These are phyloP conservation scores for Stentor roeselii DNA, from an alignment of 73 alveolate genomes.

Conservation along the genomic window DNA sequence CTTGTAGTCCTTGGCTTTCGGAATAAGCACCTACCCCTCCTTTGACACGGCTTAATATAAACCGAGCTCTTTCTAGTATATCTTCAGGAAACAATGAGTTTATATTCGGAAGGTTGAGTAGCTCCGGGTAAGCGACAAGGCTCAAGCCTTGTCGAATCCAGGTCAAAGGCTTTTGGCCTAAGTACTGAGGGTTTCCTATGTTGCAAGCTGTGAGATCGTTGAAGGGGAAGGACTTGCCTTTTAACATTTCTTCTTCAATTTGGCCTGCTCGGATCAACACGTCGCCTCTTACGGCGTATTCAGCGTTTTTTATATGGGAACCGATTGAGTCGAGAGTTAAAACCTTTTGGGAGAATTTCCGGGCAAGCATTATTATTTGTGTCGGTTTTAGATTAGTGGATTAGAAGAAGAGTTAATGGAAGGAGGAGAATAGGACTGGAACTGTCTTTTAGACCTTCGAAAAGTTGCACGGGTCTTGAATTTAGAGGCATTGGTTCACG, in stretches of 20 bases:
- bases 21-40: slow-evolving; percentile 65
- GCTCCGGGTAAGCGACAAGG: slow-evolving; percentile 35
- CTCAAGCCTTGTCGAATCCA: slow-evolving; percentile 52
- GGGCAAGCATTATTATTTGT: too few species aligned
- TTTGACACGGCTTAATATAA: background rate
- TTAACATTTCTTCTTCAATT: slow-evolving; percentile 32
- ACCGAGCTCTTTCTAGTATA: slow-evolving; percentile 28
- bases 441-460: background rate
- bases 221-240: slow-evolving; percentile 34
- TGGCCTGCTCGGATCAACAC: slow-evolving; percentile 48
- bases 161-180: slow-evolving; percentile 50
- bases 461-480: background rate
- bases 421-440: too few species aligned
- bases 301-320: slow-evolving; percentile 32
- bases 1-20: slow-evolving; percentile 49
- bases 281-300: slow-evolving; percentile 61
- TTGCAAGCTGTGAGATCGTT: slow-evolving; percentile 45
- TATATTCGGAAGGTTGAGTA: too few species aligned
- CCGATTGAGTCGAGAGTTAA: slow-evolving; percentile 33
- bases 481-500: background rate
- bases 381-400: too few species aligned
- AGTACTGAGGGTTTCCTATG: slow-evolving; percentile 63
- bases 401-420: too few species aligned
- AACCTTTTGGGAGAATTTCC: too few species aligned
- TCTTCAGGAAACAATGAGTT: slow-evolving; percentile 25